Evolutionary conservation across 2,329 filamentous ascomycete genomes (phyloP), one percentile per base, ranked within the genome.

Genomic region (Talaromyces sp.): DNA sequence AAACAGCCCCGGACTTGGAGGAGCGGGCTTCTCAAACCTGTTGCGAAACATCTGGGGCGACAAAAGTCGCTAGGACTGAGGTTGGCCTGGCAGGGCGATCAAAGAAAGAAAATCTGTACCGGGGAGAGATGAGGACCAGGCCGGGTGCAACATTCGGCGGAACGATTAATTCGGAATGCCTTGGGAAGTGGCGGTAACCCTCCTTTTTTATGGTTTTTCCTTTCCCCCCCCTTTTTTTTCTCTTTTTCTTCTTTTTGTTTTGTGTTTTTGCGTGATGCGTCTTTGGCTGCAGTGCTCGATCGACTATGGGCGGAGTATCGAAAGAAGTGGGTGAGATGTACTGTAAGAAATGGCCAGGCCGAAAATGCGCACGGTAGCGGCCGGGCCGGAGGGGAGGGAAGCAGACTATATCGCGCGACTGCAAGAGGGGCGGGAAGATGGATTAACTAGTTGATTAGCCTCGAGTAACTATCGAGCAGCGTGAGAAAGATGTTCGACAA

Each of bases 31-130:
- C 9, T 8, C 78, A 61, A 73, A 81, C 79, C 79, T 75, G 66
- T 78, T 80, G 64, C 75, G 75, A 71, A 81, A 80, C 79, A 81
- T 81, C 60, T 61, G 67, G 65, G 55, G 59, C 54, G 58, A 60
- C 26, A 38, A 32, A 21, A 59, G 56, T 57, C 60, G 58, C 60
- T 32, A 29, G 26, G 56, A 62, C 35, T 57, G 32, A 35, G 51
- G 59, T 49, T 31, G 52, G 55, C 38, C 13, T 29, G 38, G 49
- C 58, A 58, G 31, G 62, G 27, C 35, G 59, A 52, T 55, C 31
- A 63, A 63, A 55, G 63, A 59, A 60, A 56, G 58, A n/a, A 59
- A 31, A 26, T 14, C 21, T n/a, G 21, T 24, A 60, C 50, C 58
- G 60, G 32, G 54, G 58, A 65, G 35, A 55, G 60, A 63, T 14